Percentiles rank a stretch among this genome's conserved stretches.
Evolutionary conservation across 2,329 filamentous ascomycete genomes (phyloP).

Genomic region (Monosporascus cannonballus): DNA sequence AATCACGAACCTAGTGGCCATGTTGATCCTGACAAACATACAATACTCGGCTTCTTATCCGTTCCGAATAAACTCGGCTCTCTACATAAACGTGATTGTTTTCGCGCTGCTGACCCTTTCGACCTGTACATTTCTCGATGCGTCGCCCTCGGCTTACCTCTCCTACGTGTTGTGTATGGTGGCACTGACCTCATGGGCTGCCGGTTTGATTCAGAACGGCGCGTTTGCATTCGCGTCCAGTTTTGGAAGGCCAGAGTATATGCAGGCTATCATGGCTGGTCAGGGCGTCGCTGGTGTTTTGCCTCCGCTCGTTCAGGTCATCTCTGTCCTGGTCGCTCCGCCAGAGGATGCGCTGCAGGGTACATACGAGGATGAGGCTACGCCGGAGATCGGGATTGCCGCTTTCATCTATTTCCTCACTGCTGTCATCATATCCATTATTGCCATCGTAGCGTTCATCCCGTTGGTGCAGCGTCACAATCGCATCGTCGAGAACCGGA

Average conservation of each 20-base stretch:
- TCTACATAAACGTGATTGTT: constrained; percentile 69
- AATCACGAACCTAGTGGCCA: constrained; percentile 69
- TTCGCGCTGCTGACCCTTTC: constrained; percentile 78
- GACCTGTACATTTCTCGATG: constrained; percentile 60
- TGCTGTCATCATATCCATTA: constrained; percentile 67
- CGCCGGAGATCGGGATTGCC: constrained; percentile 46
- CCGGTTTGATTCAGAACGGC: constrained; percentile 87
- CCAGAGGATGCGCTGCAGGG: constrained; percentile 29
- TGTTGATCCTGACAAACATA: constrained; percentile 71
- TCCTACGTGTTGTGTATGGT: constrained; percentile 79
- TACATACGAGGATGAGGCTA: constrained; percentile 20
- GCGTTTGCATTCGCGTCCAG: constrained; percentile 86
- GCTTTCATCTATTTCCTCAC: constrained; percentile 91
- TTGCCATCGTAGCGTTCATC: constrained; percentile 67
- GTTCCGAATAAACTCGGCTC: constrained; percentile 71
- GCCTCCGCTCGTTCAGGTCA: constrained; percentile 75
- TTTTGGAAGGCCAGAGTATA: constrained; percentile 83
- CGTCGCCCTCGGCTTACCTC: constrained; percentile 64
- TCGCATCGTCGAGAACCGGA: constrained; percentile 43
- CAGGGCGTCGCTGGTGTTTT: constrained; percentile 89
- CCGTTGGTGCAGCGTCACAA: constrained; percentile 61
- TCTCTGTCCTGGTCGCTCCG: constrained; percentile 65
- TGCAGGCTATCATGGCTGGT: constrained; percentile 92
- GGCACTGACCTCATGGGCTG: constrained; percentile 68
- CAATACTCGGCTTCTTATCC: constrained; percentile 84